phyloP scores from a whole-genome alignment of 768 basidiomycete genomes.

The Termitomyces sp. region DNA sequence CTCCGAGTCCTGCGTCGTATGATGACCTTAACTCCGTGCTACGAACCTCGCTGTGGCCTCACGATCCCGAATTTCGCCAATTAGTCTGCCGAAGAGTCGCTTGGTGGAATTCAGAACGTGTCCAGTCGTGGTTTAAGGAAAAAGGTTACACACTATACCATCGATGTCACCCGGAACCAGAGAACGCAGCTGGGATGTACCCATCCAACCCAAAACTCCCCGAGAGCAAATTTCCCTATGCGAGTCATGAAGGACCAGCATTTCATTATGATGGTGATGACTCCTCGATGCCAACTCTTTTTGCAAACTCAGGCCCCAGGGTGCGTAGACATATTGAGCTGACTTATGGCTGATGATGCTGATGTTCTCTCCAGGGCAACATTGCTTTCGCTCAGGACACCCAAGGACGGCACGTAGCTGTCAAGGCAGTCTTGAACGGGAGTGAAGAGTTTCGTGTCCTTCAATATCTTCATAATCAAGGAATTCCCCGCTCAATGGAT shows the following conservation, averaged over 20 bases:
- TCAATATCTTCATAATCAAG: background rate
- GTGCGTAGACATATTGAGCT: background rate
- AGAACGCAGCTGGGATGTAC: background rate
- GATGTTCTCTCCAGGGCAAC: background rate
- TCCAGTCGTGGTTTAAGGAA: background rate
- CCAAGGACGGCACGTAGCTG: constrained; percentile 7
- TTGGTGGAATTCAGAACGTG: constrained; percentile 3
- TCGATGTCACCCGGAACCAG: background rate
- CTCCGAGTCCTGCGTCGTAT: background rate
- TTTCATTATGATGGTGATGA: too few relatives aligned
- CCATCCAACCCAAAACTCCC: background rate
- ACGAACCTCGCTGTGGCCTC: background rate
- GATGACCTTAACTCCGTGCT: background rate
- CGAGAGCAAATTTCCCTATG: constrained; percentile 2
- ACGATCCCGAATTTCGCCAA: background rate
- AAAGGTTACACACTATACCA: constrained; percentile 5
- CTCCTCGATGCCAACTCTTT: background rate
- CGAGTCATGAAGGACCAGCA: background rate
- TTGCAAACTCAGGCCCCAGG: background rate
- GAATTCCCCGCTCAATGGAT: background rate
- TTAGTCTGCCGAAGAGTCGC: background rate
- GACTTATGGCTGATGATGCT: background rate
- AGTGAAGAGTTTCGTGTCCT: constrained; percentile 6
- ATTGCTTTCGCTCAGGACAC: constrained; percentile 11
- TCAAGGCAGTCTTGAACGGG: constrained; percentile 6